phyloP scores from a whole-genome alignment of 768 basidiomycete species.

The Artomyces pyxidatus region DNA sequence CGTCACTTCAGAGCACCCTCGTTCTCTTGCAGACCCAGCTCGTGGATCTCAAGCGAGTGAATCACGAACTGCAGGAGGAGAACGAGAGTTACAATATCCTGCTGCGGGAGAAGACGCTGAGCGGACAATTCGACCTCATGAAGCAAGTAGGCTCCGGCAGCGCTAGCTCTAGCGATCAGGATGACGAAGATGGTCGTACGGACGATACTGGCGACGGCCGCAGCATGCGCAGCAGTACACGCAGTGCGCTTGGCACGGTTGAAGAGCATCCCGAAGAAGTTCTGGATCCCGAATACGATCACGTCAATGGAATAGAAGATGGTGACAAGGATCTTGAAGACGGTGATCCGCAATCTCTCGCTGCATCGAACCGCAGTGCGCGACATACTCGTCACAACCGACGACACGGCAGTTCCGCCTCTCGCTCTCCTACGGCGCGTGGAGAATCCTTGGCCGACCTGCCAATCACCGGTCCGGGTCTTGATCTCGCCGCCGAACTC shows the following conservation, averaged over 20 bases:
- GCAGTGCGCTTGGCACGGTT: constrained; percentile 47
- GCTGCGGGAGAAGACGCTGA: constrained; percentile 83
- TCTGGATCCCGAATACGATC: constrained; percentile 40
- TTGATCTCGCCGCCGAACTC: constrained; percentile 87
- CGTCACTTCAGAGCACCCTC: constrained; percentile 76
- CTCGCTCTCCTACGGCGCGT: constrained; percentile 40
- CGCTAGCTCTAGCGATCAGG: constrained; percentile 17
- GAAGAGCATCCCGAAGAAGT: constrained; percentile 31
- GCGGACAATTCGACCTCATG: constrained; percentile 76
- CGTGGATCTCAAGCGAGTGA: constrained; percentile 80
- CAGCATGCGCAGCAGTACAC: constrained; percentile 49
- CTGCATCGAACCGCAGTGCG: constrained; percentile 29
- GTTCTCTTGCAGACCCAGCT: constrained; percentile 81
- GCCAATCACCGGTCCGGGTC: constrained; percentile 81
- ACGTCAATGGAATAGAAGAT: constrained; percentile 25
- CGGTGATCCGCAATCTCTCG: constrained; percentile 20
- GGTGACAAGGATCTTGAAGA: constrained; percentile 36
- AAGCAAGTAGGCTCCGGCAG: constrained; percentile 50
- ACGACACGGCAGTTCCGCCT: constrained; percentile 41
- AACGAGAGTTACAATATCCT: constrained; percentile 97
- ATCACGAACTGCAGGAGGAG: constrained; percentile 85
- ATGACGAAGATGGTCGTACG: constrained; percentile 19
- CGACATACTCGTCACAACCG: constrained; percentile 41
- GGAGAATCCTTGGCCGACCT: constrained; percentile 84
- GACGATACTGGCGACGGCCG: constrained; percentile 25